Conservation (phyloP, 2,329 filamentous ascomycete genomes). For the Nothophaeocryptopus gaeumannii region DNA sequence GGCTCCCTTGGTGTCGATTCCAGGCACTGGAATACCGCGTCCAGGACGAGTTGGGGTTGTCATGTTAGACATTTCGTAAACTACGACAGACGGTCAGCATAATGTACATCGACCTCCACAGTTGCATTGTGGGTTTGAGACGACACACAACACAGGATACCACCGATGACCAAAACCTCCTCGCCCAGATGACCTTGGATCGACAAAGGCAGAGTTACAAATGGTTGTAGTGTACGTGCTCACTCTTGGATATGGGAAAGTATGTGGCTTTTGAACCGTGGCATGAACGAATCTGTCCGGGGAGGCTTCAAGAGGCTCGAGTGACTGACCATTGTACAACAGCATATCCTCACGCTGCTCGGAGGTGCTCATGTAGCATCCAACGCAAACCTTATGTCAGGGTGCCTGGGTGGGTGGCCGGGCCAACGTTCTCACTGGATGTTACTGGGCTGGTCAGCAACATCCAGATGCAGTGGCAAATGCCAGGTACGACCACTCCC, state of each 20-base stretch:
- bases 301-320: slow-evolving; percentile 17
- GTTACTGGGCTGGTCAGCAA: slow-evolving; percentile 23
- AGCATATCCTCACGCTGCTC: slow-evolving; percentile 23
- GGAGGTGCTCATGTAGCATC: slow-evolving; percentile 23
- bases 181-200: slow-evolving; percentile 16
- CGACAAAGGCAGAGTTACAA: slow-evolving; percentile 19
- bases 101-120: slow-evolving; percentile 1
- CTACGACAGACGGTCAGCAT: slow-evolving; percentile 14
- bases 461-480: slow-evolving; percentile 26
- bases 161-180: slow-evolving; percentile 8
- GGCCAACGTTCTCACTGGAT: slow-evolving; percentile 16
- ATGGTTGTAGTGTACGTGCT: slow-evolving; percentile 8
- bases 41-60: slow-evolving; percentile 24
- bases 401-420: slow-evolving; percentile 28
- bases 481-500: slow-evolving; percentile 32
- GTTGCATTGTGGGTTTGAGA: slow-evolving; percentile 19
- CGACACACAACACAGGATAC: slow-evolving; percentile 25
- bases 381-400: slow-evolving; percentile 25
- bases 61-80: slow-evolving; percentile 28
- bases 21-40: slow-evolving; percentile 26
- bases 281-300: slow-evolving; percentile 17
- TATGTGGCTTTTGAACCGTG: slow-evolving; percentile 32
- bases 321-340: slow-evolving; percentile 33
- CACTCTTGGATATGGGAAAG: slow-evolving; percentile 18
- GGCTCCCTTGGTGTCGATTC: slow-evolving; percentile 26